phyloP scores from a whole-genome alignment of 164 flowering plant species.

The Litsea cubeba region DNA sequence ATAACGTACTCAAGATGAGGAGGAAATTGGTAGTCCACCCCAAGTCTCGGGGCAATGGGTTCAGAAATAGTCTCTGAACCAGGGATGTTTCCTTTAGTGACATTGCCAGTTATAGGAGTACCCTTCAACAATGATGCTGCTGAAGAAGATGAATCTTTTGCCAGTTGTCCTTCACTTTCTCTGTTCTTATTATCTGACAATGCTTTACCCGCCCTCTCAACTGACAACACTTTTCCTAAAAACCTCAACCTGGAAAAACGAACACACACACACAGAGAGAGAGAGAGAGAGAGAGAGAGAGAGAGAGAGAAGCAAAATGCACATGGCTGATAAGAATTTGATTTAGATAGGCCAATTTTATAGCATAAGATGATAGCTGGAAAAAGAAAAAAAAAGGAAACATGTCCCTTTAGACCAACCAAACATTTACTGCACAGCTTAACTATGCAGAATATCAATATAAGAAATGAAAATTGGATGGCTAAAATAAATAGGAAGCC shows the following conservation, averaged over 20 bases:
- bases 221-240: constrained; percentile 86
- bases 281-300: no score
- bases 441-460: not conserved
- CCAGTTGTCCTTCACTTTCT: constrained; percentile 24
- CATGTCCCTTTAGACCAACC: not conserved
- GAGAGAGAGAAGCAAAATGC: not conserved
- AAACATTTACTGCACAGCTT: not conserved
- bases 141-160: constrained; percentile 20
- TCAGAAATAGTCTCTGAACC: constrained; percentile 32
- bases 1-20: constrained; percentile 82
- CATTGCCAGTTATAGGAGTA: constrained; percentile 18
- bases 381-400: not conserved
- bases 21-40: constrained; percentile 93
- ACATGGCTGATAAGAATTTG: not conserved
- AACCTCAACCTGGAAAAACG: constrained; percentile 54
- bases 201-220: constrained; percentile 53
- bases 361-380: not conserved
- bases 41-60: constrained; percentile 85
- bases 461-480: not conserved
- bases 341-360: not conserved
- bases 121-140: constrained; percentile 28
- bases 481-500: not conserved
- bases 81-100: constrained; percentile 22
- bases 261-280: no score
- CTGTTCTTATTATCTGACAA: constrained; percentile 19